Evolutionary conservation across 345 rosid species (phyloP), one percentile per base, ranked within the genome.

Genomic region (Acer yangbiense): DNA sequence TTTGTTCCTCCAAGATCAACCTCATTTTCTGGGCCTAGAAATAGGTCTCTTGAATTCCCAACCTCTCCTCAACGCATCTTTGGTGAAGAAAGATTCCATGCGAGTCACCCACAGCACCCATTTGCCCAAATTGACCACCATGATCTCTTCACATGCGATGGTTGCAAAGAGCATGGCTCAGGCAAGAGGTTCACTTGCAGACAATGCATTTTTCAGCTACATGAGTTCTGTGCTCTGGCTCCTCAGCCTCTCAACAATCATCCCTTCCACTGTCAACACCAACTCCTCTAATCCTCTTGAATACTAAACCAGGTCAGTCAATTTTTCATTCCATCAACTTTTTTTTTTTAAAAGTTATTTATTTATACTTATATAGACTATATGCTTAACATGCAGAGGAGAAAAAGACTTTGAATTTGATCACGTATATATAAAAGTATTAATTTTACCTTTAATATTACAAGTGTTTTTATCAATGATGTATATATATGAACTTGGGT

Each of bases 81-180:
- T 29, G 94, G 94, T 13, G 87, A 86, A 71, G 88, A 86, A 77
- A 75, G 85, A 27, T 48, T 78, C 66, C 94, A 89, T 83, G 83
- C 79, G 71, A 79, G 86, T 73, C 98, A 95, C 85, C 94, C 88
- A 0, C 91, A 87, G 10, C 98, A 95, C 57, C 82, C 78, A 32
- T 13, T 93, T 17, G 80, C 80, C 16, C 85, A 80, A 72, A 80
- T 87, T 21, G 74, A 86, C 39, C 71, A 86, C 68, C 86, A 88
- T 0, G 95, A 95, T 63, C 85, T 83, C 11, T 95, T 88, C 80
- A 91, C 84, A 8, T 93, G 98, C 76, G 76, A 87, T 1, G 91
- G 92, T 27, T 93, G 97, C 86, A 93, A 86, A 69, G 99, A 95
- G 73, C 81, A 88, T 17, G 99, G 98, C 27, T 84, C 98, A 6